A percentile compares a stretch with the other conserved stretches of the same genome.
These are phyloP conservation scores for Alternaria angustiovoidea DNA, from an alignment of 2,329 filamentous ascomycete genomes.

Conservation along the genomic window DNA sequence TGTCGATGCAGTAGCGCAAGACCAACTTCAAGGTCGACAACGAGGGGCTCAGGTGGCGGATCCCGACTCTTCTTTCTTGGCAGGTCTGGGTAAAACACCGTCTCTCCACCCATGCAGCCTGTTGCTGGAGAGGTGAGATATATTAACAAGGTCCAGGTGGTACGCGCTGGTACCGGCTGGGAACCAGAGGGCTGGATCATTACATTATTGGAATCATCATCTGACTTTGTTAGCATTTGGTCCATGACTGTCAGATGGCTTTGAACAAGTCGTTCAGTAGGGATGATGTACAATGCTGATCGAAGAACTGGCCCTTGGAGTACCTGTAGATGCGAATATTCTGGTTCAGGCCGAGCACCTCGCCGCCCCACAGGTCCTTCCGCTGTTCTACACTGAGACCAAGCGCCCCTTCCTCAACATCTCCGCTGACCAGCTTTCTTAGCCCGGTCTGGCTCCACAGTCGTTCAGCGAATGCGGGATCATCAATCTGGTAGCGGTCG, in stretches of 20 bases:
- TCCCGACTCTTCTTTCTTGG: constrained; percentile 53
- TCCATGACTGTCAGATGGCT: not conserved
- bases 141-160: constrained; percentile 90
- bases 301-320: constrained; percentile 85
- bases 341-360: constrained; percentile 82
- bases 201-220: constrained; percentile 85
- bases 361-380: constrained; percentile 73
- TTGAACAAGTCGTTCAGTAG: not conserved
- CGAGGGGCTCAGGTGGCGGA: constrained; percentile 67
- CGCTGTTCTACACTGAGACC: constrained; percentile 42
- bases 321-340: constrained; percentile 93
- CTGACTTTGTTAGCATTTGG: constrained; percentile 45
- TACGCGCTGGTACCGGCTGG: constrained; percentile 64
- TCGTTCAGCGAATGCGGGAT: constrained; percentile 74
- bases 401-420: constrained; percentile 46
- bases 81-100: constrained; percentile 80
- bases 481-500: constrained; percentile 85
- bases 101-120: constrained; percentile 85
- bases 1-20: constrained; percentile 88
- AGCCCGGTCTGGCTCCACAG: constrained; percentile 83
- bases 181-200: constrained; percentile 54
- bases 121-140: constrained; percentile 81
- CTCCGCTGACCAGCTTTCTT: constrained; percentile 62
- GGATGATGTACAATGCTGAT: constrained; percentile 78
- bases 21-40: constrained; percentile 80